Evolutionary conservation across 495 filamentous ascomycete genomes (phyloP), one percentile per base, ranked within the genome.

Genomic region (Aspergillus haitiensis): DNA sequence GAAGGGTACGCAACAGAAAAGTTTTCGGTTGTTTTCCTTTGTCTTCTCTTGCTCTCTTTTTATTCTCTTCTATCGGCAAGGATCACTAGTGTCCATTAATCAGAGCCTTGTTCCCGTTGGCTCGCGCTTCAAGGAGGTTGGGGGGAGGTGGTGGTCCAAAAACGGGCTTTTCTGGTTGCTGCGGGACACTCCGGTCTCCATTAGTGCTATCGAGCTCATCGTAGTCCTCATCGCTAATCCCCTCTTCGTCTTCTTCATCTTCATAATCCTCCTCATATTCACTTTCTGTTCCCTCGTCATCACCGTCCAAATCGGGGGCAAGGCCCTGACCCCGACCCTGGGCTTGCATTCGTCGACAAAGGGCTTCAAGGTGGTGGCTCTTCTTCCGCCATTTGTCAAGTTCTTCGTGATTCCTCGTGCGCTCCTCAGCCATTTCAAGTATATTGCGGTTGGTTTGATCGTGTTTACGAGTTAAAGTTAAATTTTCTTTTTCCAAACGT

Each of bases 371-470:
- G 67, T 96, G 94, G 54, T 89, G 88, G 66, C 92, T 91, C 78
- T 96, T 95, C 75, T 92, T 92, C 64, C 87, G 88, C 62, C 90
- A 82, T 33, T 85, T 83, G 56, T 94, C 88, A 32, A 94, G 75
- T 61, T 96, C 93, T 61, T 87, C 85, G 58, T 93, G 83, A 63
- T 88, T 84, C 59, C 88, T 84, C 27, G 88, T 92, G 10, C 94
- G 86, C 67, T 98, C 95, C 72, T 98, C 94, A 7, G 94, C 94
- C 95, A 98, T 97, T 74, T 96, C 89, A 35, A 97, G 81, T 68
- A 98, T 97, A 72, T 97, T 98, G 61, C 87, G 88, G 66, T 93
- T 96, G 8, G 93, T 95, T 39, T 89, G 84, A 63, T 97, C 91
- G 68, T 97, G 92, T 73, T 97, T 98, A 56, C 94, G 84, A 56